Base-by-base conservation (phyloP, 441 rosid genomes). In the Erysimum pusillum region DNA sequence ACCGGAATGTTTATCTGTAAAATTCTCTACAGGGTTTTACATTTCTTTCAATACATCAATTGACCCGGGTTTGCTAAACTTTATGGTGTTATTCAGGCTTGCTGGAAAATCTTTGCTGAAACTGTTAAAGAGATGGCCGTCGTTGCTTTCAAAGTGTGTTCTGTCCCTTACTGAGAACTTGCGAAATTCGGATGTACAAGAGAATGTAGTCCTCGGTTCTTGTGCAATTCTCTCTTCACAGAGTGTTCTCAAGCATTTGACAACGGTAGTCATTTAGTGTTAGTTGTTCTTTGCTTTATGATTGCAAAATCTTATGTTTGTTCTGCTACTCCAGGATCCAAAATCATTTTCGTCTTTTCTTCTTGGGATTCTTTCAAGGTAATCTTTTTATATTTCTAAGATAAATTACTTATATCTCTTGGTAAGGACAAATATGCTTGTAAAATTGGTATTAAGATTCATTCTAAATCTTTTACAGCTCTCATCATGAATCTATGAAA, bases 71-170 rank as follows among this genome's bases (percentile, higher is more conserved):
- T 39, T 61, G 56, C 61, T 34, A 28, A 68, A 69, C 58, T 77
- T 22, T 69, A 31, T 49, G 32, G 49, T 90, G 83, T 58, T 77
- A 54, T 75, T 66, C 84, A 97, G 99, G 79, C 92, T 91, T 84
- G 98, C 99, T 84, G 97, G 97, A 82, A 94, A 92, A 81, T 86
- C 98, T 60, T 88, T 97, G 78, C 82, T 90, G 81, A 97, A 94
- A 89, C 82, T 97, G 81, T 83, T 97, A 62, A 97, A 97, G 87
- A 94, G 97, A 84, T 97, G 99, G 98, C 98, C 99, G 56, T 79
- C 89, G 53, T 82, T 91, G 89, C 90, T 91, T 69, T 90, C 98
- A 49, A 88, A 97, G 82, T 97, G 98, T 83, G 93, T 94, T 71
- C 82, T 87, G 56, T 84, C 89, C 75, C 93, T 94, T 71, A 74